Percentiles rank a stretch among this genome's conserved stretches.
phyloP scores from a whole-genome alignment of 1,139 yeast species.

The Saccharomyces hybrid region DNA sequence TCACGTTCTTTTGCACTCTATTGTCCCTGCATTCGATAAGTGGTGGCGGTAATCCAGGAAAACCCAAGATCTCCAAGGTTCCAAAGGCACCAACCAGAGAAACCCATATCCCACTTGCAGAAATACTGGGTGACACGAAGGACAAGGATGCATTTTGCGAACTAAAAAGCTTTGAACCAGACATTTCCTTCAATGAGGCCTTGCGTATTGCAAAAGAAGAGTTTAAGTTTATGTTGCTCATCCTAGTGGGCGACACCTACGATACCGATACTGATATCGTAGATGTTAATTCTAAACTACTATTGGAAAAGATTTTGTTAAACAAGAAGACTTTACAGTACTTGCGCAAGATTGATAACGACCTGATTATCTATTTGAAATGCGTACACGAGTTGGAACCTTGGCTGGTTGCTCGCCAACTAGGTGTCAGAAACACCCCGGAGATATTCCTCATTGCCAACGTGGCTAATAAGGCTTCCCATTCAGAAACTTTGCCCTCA shows the following conservation, averaged over 20 bases:
- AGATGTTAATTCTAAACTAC: conserved; percentile 23
- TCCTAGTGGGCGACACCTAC: conserved; percentile 27
- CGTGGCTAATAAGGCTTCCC: conserved; percentile 28
- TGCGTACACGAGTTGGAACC: conserved; percentile 32
- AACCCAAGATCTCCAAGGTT: conserved; percentile 11
- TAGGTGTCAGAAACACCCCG: conserved; percentile 30
- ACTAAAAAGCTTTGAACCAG: neutral
- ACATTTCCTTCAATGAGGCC: conserved; percentile 28
- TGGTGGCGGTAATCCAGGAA: conserved; percentile 7
- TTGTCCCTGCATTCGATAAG: neutral
- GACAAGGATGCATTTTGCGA: neutral
- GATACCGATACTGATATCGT: neutral
- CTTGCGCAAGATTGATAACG: conserved; percentile 23
- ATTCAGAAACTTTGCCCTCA: conserved; percentile 21
- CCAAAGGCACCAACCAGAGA: conserved; percentile 15
- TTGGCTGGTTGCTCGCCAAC: conserved; percentile 29
- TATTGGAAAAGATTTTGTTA: conserved; percentile 27
- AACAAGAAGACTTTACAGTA: conserved; percentile 22
- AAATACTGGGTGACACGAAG: neutral
- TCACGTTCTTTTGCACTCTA: conserved; percentile 7
- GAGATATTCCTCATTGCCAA: conserved; percentile 34
- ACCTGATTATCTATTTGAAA: conserved; percentile 28
- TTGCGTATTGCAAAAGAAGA: conserved; percentile 27
- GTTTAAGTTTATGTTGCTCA: conserved; percentile 29
- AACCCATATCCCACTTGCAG: neutral